Percentiles rank a stretch among this genome's conserved stretches.
These are phyloP conservation scores for Cladosporium colombiae DNA, from an alignment of 2,329 filamentous ascomycete genomes.

Conservation along the genomic window DNA sequence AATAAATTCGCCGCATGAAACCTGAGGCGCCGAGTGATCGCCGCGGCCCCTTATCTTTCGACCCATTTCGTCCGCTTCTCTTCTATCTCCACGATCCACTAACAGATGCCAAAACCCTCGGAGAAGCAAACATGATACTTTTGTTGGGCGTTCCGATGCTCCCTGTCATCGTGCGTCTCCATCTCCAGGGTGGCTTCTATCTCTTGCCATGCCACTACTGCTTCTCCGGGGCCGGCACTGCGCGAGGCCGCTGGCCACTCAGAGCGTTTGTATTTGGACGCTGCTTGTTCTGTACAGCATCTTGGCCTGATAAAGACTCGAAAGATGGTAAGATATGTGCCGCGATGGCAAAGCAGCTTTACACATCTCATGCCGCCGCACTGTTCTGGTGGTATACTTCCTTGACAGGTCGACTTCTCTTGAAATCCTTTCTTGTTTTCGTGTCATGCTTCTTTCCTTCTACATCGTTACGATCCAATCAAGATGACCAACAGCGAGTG, in stretches of 20 bases:
- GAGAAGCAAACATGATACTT: conserved; percentile 9
- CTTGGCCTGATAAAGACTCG: conserved; percentile 19
- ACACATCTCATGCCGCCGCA: background rate
- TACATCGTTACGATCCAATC: conserved; percentile 3
- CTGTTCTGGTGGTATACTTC: conserved; percentile 8
- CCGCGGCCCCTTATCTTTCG: background rate
- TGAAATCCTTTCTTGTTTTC: background rate
- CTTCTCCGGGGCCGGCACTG: conserved; percentile 3
- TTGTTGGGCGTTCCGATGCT: background rate
- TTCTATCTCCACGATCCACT: conserved; percentile 8
- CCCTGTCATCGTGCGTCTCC: conserved; percentile 13
- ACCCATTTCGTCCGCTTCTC: background rate
- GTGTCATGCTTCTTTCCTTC: conserved; percentile 6
- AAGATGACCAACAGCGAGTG: conserved; percentile 47
- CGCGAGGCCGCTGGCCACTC: conserved; percentile 6
- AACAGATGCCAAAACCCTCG: background rate
- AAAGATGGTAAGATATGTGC: conserved; percentile 11
- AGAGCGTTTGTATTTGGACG: conserved; percentile 4
- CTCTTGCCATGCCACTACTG: background rate
- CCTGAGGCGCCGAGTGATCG: conserved; percentile 6
- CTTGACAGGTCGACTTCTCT: background rate
- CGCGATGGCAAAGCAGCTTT: conserved; percentile 14
- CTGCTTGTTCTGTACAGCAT: background rate
- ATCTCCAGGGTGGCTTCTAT: conserved; percentile 11
- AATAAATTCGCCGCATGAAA: background rate